phyloP scores from a whole-genome alignment of 306 rosid species.

The Chamaecrista fasciculata region DNA sequence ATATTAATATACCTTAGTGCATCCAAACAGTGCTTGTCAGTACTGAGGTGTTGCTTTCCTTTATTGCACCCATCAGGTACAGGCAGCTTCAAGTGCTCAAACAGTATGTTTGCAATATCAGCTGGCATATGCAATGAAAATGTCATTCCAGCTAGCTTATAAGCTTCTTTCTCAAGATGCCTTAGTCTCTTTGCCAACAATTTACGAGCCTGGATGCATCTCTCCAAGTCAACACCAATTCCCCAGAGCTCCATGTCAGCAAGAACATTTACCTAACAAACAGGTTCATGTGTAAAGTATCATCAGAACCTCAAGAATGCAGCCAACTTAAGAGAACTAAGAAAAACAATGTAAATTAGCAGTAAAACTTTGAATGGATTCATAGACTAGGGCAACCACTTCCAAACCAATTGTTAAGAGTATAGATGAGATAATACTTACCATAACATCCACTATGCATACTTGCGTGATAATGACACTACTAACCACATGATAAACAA shows the following conservation, averaged over 20 bases:
- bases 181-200: constrained; percentile 69
- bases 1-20: constrained; percentile 59
- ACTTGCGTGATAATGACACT: too few relatives aligned
- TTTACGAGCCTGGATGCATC: constrained; percentile 83
- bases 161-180: constrained; percentile 89
- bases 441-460: too few relatives aligned
- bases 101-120: constrained; percentile 82
- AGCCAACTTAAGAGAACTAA: constrained; percentile 13
- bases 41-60: constrained; percentile 91
- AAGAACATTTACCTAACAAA: constrained; percentile 72
- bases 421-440: constrained; percentile 5
- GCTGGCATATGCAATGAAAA: constrained; percentile 84
- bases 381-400: not conserved
- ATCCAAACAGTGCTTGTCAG: constrained; percentile 89
- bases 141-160: constrained; percentile 70
- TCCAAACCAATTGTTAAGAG: not conserved
- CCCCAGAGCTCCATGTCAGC: constrained; percentile 99
- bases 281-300: constrained; percentile 26
- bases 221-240: constrained; percentile 90
- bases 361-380: not conserved
- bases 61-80: constrained; percentile 70
- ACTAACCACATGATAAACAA: not conserved
- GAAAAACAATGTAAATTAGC: constrained; percentile 12
- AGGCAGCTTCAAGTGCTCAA: constrained; percentile 75
- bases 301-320: constrained; percentile 18